Percentiles rank a stretch among this genome's conserved stretches.
Evolutionary conservation across 2,329 filamentous ascomycete species (phyloP).

Genomic region (Rugonectria rugulosa): DNA sequence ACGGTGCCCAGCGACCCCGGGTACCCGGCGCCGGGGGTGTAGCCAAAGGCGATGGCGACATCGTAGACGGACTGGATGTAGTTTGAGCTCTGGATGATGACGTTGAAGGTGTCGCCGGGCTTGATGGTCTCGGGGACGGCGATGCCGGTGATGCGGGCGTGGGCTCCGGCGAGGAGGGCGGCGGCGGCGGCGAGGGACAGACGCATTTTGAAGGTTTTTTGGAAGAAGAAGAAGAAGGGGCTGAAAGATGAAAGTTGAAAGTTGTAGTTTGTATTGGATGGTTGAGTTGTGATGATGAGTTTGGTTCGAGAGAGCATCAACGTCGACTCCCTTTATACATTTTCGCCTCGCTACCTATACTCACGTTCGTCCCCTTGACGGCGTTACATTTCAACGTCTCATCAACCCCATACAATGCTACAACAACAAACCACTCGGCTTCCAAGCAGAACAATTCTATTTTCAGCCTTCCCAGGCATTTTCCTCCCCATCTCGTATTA

Average conservation of each 20-base stretch:
- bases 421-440: neutral
- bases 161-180: slow-evolving; percentile 39
- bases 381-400: too few relatives aligned
- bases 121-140: slow-evolving; percentile 50
- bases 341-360: too few relatives aligned
- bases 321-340: too few relatives aligned
- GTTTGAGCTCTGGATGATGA: slow-evolving; percentile 49
- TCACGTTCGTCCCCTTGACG: too few relatives aligned
- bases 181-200: slow-evolving; percentile 37
- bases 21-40: slow-evolving; percentile 35
- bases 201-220: slow-evolving; percentile 30
- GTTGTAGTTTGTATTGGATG: neutral
- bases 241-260: too few relatives aligned
- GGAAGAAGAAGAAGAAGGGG: too few relatives aligned
- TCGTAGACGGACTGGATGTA: slow-evolving; percentile 56
- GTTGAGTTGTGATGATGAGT: neutral
- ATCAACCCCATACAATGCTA: too few relatives aligned
- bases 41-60: slow-evolving; percentile 54
- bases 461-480: neutral
- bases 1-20: slow-evolving; percentile 40
- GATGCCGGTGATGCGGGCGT: slow-evolving; percentile 54
- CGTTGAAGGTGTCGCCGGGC: slow-evolving; percentile 47
- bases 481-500: slow-evolving; percentile 1
- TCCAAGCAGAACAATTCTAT: neutral
- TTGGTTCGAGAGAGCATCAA: neutral